Evolutionary conservation across 2,329 filamentous ascomycete species (phyloP).

Genomic region (Fusarium chaquense): DNA sequence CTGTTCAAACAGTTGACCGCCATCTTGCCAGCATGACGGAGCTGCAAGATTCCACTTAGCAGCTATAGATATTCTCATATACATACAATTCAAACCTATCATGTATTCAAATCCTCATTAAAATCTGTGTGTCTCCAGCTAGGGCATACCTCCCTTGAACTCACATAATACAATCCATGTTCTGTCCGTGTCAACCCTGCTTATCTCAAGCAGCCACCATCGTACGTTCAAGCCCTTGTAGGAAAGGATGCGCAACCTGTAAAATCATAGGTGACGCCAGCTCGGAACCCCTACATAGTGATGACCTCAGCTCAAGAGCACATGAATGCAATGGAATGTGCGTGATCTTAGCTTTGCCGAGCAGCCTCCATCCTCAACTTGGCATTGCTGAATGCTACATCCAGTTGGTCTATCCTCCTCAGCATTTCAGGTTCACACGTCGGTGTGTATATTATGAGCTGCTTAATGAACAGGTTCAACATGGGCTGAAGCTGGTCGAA

Average conservation of each 20-base stretch:
- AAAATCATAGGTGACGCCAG: constrained; percentile 6
- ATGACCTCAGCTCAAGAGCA: constrained; percentile 24
- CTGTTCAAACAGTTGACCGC: constrained; percentile 1
- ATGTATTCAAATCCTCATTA: background rate
- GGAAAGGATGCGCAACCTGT: background rate
- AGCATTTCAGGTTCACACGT: constrained; percentile 19
- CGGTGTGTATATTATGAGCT: constrained; percentile 11
- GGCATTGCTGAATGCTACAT: constrained; percentile 9
- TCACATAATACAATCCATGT: constrained; percentile 13
- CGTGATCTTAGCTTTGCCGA: background rate
- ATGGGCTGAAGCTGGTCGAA: constrained; percentile 11
- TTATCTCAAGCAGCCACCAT: constrained; percentile 11
- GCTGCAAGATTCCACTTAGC: background rate
- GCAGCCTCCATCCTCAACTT: constrained; percentile 2
- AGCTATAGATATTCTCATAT: background rate
- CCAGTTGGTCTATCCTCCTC: constrained; percentile 24
- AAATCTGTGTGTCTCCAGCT: constrained; percentile 13
- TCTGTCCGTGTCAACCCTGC: constrained; percentile 17
- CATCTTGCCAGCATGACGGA: background rate
- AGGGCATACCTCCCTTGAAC: constrained; percentile 29
- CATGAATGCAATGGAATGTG: constrained; percentile 25
- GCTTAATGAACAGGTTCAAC: constrained; percentile 10
- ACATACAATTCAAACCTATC: background rate
- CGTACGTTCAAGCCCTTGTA: background rate
- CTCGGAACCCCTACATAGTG: background rate